Evolutionary conservation across 306 rosid genomes (phyloP).

Genomic region (Prunus padus): DNA sequence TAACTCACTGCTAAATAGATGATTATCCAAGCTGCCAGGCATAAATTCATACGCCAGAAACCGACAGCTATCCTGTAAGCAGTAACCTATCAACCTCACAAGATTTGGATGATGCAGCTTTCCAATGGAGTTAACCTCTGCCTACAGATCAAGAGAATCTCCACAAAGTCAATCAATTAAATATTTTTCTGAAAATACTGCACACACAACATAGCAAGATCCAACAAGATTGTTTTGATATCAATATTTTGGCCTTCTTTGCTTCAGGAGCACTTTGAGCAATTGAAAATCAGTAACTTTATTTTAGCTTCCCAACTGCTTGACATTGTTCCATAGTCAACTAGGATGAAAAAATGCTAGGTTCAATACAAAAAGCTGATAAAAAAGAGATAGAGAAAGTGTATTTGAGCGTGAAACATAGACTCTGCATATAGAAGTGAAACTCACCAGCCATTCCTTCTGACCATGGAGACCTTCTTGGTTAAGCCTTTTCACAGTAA

Average conservation of each 20-base stretch:
- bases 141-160: conserved; percentile 38
- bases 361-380: not conserved
- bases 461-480: conserved; percentile 97
- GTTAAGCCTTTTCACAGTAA: conserved; percentile 92
- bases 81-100: conserved; percentile 81
- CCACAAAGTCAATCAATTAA: conserved; percentile 24
- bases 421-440: conserved; percentile 4
- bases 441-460: conserved; percentile 97
- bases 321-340: not conserved
- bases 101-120: conserved; percentile 90
- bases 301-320: not conserved
- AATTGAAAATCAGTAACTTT: not conserved
- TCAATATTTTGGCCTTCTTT: not conserved
- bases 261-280: not conserved
- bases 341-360: not conserved
- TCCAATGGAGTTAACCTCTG: conserved; percentile 90
- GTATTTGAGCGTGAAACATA: not conserved
- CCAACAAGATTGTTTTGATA: not conserved
- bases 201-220: conserved; percentile 11
- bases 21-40: conserved; percentile 91
- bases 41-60: conserved; percentile 88
- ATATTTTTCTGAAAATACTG: not conserved
- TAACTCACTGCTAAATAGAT: conserved; percentile 86
- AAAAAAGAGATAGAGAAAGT: not conserved
- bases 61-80: conserved; percentile 90